These are phyloP conservation scores for Lithospermum erythrorhizon DNA, from an alignment of 257 asterid species.

Conservation along the genomic window DNA sequence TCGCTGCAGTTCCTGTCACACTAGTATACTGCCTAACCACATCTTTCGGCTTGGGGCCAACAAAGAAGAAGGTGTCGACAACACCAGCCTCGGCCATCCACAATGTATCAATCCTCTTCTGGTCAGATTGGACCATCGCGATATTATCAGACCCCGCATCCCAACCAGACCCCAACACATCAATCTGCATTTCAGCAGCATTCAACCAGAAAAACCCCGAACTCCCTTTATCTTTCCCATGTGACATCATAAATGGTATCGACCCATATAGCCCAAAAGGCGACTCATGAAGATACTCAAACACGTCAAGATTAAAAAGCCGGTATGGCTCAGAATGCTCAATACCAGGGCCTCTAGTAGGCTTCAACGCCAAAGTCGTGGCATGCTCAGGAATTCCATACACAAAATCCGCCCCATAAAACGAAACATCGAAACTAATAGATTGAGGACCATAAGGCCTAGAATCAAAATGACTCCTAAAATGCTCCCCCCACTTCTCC, in stretches of 20 bases:
- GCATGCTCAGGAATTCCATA: conserved; percentile 97
- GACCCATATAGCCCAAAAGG: conserved; percentile 97
- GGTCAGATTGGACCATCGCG: conserved; percentile 52
- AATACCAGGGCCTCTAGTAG: conserved; percentile 3
- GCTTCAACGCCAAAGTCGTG: conserved; percentile 58
- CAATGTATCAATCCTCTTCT: conserved; percentile 68
- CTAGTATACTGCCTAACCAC: conserved; percentile 75
- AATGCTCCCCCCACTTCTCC: conserved; percentile 89
- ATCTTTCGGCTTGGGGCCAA: conserved; percentile 89
- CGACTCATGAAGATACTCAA: conserved; percentile 40
- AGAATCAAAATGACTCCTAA: conserved; percentile 69
- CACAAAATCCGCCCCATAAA: conserved; percentile 84
- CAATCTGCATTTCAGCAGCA: conserved; percentile 99
- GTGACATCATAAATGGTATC: conserved; percentile 84
- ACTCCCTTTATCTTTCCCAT: conserved; percentile 75
- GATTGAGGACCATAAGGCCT: conserved; percentile 94
- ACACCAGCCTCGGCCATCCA: conserved; percentile 99
- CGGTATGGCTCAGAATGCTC: conserved; percentile 5
- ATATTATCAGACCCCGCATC: conserved; percentile 44
- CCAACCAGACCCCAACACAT: conserved; percentile 74
- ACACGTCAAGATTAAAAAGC: conserved; percentile 8
- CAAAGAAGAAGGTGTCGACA: conserved; percentile 81
- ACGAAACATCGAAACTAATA: conserved; percentile 88
- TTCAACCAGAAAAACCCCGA: conserved; percentile 95
- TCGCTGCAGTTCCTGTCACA: conserved; percentile 73